A percentile compares a stretch with the other conserved stretches of the same genome.
Evolutionary conservation across 306 rosid genomes (phyloP).

Genomic region (Sechiopsis laciniata): DNA sequence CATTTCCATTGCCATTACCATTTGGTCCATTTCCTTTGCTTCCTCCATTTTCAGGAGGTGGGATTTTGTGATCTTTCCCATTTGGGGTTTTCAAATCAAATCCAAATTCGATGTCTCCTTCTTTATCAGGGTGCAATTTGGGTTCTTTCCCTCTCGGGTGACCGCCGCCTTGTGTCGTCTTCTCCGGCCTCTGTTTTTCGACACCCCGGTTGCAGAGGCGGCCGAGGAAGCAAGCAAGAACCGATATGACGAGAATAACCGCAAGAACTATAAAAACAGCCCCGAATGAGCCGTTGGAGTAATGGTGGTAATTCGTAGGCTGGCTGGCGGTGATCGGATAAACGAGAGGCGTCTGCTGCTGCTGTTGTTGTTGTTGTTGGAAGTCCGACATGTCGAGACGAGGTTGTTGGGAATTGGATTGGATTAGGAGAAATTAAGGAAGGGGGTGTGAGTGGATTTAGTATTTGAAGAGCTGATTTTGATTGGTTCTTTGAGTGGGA

Average conservation of each 20-base stretch:
- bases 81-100: constrained; percentile 42
- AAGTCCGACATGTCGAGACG: constrained; percentile 38
- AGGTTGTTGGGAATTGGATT: background rate
- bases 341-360: constrained; percentile 47
- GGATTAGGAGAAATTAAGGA: background rate
- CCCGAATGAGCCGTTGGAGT: constrained; percentile 70
- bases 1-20: background rate
- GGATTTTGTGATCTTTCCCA: constrained; percentile 23
- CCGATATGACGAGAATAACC: constrained; percentile 57
- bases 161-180: background rate
- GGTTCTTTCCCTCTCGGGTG: background rate
- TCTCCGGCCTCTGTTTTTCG: constrained; percentile 28
- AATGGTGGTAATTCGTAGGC: constrained; percentile 37
- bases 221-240: constrained; percentile 69
- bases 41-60: constrained; percentile 28
- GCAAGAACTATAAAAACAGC: constrained; percentile 80
- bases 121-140: constrained; percentile 23
- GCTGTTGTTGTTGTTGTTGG: constrained; percentile 40
- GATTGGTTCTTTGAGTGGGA: constrained; percentile 57
- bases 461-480: background rate
- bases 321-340: constrained; percentile 36
- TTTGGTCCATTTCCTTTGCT: constrained; percentile 19
- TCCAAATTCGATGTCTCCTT: constrained; percentile 42
- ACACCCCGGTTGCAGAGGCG: constrained; percentile 49
- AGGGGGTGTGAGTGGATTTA: constrained; percentile 7